A percentile compares a stretch with the other conserved stretches of the same genome.
Evolutionary conservation across 2,329 filamentous ascomycete genomes (phyloP).

Genomic region (Drechslerella stenobrocha): DNA sequence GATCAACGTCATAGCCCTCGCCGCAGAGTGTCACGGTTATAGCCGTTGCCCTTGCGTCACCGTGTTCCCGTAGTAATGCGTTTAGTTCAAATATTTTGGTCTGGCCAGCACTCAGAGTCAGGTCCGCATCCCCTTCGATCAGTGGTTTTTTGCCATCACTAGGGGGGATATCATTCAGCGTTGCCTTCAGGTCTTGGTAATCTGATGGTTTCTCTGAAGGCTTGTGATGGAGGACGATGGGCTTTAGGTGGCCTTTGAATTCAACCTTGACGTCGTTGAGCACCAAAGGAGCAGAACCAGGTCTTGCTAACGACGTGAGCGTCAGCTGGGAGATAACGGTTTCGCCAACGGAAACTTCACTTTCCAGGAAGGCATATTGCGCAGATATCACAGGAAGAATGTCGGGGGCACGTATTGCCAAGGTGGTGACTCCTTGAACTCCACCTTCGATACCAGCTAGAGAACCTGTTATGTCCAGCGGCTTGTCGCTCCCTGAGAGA

Average conservation of each 20-base stretch:
- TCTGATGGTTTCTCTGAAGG: conserved; percentile 37
- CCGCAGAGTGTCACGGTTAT: conserved; percentile 50
- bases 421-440: conserved; percentile 58
- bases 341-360: conserved; percentile 67
- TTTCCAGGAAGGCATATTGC: conserved; percentile 64
- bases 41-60: conserved; percentile 69
- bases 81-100: conserved; percentile 72
- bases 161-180: conserved; percentile 42
- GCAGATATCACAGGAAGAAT: conserved; percentile 62
- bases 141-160: conserved; percentile 49
- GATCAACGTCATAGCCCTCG: conserved; percentile 37
- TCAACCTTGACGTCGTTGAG: conserved; percentile 62
- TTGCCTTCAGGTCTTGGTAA: conserved; percentile 34
- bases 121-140: conserved; percentile 56
- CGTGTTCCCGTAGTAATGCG: conserved; percentile 76
- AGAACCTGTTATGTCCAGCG: conserved; percentile 61
- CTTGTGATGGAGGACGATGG: conserved; percentile 59
- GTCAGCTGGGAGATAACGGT: conserved; percentile 63
- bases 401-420: conserved; percentile 61
- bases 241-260: conserved; percentile 64
- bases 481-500: conserved; percentile 55
- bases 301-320: conserved; percentile 63
- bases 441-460: conserved; percentile 60
- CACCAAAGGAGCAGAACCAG: conserved; percentile 60
- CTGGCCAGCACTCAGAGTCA: conserved; percentile 69